Conservation (phyloP, 768 basidiomycete species). For the Lentinula guzmanii region DNA sequence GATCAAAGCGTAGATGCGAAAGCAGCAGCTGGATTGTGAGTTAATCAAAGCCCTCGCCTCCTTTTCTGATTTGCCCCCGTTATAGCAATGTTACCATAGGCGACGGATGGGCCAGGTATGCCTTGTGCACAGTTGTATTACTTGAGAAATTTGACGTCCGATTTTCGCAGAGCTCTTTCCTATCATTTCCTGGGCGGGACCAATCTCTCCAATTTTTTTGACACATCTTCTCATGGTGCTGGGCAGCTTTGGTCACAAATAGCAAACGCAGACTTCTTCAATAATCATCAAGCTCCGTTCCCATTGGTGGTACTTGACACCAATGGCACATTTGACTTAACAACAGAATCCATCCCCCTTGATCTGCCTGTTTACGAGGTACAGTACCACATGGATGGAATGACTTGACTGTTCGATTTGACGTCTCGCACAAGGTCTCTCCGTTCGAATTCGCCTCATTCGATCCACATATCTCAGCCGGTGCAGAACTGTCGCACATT, state of each 20-base stretch:
- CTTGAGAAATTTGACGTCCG: neutral
- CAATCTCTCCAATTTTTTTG: conserved; percentile 50
- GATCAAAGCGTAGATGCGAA: conserved; percentile 52
- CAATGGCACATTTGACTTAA: conserved; percentile 36
- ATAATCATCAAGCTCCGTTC: conserved; percentile 48
- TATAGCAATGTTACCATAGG: conserved; percentile 57
- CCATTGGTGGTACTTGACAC: conserved; percentile 63
- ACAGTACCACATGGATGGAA: conserved; percentile 8
- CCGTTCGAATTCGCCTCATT: conserved; percentile 70
- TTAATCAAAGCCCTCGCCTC: conserved; percentile 8
- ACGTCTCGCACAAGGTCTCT: conserved; percentile 34
- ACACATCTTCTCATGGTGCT: conserved; percentile 59
- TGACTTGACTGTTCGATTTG: neutral
- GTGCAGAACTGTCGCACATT: conserved; percentile 52
- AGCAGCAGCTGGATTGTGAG: conserved; percentile 48
- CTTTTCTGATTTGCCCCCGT: neutral
- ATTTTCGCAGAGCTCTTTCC: conserved; percentile 45
- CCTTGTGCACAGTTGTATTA: neutral
- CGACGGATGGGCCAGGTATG: conserved; percentile 42
- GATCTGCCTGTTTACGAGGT: conserved; percentile 57
- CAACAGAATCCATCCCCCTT: conserved; percentile 31
- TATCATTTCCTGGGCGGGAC: conserved; percentile 75
- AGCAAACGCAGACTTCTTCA: conserved; percentile 43
- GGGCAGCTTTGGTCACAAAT: conserved; percentile 65
- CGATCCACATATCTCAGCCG: conserved; percentile 68